These are phyloP conservation scores for Termitomyces sp. DNA, from an alignment of 768 basidiomycete species.

Conservation along the genomic window DNA sequence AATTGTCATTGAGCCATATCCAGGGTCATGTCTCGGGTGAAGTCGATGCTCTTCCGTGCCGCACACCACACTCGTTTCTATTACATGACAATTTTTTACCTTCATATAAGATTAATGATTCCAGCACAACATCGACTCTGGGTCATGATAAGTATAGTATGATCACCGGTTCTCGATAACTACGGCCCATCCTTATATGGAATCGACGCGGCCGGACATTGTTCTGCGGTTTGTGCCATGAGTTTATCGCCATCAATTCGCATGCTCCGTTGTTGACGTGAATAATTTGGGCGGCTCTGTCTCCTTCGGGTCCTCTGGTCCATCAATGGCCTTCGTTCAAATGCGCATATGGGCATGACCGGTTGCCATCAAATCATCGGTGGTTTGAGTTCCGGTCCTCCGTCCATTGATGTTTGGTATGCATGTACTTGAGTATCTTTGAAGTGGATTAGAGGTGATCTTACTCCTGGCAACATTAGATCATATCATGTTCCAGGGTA, in stretches of 20 bases:
- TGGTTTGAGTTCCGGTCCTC: neutral
- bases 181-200: neutral
- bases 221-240: neutral
- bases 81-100: neutral
- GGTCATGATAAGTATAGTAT: no score
- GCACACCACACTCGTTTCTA: neutral
- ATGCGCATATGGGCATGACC: neutral
- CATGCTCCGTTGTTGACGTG: neutral
- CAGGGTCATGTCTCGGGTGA: no score
- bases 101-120: neutral
- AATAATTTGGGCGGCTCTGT: no score
- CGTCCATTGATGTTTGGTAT: neutral
- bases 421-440: neutral
- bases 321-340: neutral
- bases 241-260: neutral
- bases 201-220: neutral
- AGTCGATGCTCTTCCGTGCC: neutral
- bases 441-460: neutral
- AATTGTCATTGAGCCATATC: neutral
- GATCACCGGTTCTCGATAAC: no score
- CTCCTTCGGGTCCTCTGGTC: neutral
- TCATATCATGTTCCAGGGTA: neutral
- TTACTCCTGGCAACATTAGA: neutral
- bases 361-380: neutral
- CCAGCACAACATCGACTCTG: neutral